A percentile compares a stretch with the other conserved stretches of the same genome.
These are phyloP conservation scores for Podosphaera fusca DNA, from an alignment of 2,329 filamentous ascomycete species.

Conservation along the genomic window DNA sequence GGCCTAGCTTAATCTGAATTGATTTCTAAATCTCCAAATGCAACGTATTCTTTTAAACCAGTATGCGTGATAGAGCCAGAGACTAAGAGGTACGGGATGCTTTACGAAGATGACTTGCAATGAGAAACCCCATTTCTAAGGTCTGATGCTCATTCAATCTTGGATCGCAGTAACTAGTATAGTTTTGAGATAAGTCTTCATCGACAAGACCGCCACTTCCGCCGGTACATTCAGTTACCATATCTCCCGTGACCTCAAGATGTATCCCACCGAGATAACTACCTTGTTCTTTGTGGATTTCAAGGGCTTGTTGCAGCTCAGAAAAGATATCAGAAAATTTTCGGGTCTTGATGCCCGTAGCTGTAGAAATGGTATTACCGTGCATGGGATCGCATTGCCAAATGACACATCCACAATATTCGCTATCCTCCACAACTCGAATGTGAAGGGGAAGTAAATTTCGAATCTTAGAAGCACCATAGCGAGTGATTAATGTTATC, in stretches of 20 bases:
- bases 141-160: constrained; percentile 94
- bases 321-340: constrained; percentile 76
- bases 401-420: constrained; percentile 43
- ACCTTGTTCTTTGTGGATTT: constrained; percentile 60
- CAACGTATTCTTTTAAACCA: no score
- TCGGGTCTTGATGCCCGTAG: constrained; percentile 69
- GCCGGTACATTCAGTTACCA: constrained; percentile 86
- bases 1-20: no score
- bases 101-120: constrained; percentile 43
- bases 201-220: constrained; percentile 73
- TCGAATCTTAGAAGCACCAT: constrained; percentile 59
- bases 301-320: constrained; percentile 63
- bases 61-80: not conserved
- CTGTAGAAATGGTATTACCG: constrained; percentile 50
- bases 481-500: constrained; percentile 87
- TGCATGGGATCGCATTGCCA: constrained; percentile 99
- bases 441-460: constrained; percentile 66
- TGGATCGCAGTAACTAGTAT: constrained; percentile 91
- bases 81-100: not conserved
- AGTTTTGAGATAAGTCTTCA: constrained; percentile 71
- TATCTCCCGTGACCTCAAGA: constrained; percentile 83
- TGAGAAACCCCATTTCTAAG: constrained; percentile 76
- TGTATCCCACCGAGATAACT: constrained; percentile 26
- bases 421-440: constrained; percentile 62
- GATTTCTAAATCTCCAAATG: no score